Evolutionary conservation across 1,284 basidiomycete genomes (phyloP), one percentile per base, ranked within the genome.

Genomic region (Volvariella surrecta): DNA sequence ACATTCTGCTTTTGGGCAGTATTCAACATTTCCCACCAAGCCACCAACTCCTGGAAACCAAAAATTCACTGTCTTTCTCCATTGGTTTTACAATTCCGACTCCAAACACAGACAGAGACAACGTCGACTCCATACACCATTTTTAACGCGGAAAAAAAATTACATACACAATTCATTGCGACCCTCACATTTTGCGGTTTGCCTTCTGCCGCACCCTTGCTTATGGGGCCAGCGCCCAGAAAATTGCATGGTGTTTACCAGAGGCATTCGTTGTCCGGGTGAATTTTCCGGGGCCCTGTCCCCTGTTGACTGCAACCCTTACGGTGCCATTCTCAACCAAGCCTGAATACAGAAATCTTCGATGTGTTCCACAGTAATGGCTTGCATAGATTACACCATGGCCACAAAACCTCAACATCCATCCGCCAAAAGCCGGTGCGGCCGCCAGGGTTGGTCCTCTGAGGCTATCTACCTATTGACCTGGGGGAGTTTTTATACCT

Each of bases 361-460:
- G 34, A 19, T 19, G 18, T n/a, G n/a, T 35, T 35, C 34, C 34
- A 35, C 6, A n/a, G 34, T n/a, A 35, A 35, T 35, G 34, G 34
- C 13, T 6, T 7, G n/a, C 34, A 15, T 35, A n/a, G 34, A 19
- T 35, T 16, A 16, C n/a, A n/a, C n/a, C 34, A 35, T 35, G 34
- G n/a, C 34, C 34, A 19, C n/a, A 16, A 6, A 19, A 7, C 34
- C 13, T 19, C n/a, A 35, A 15, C n/a, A 8, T 16, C 13, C 34
- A 15, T 35, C n/a, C 34, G 34, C 8, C 34, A 35, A 19, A 35
- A 28, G 24, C 24, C 24, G 24, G 24, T 11, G 24, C 24, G 24
- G 24, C 24, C 24, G 24, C 24, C 24, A 28, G 24, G 24, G 24
- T 11, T 28, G 6, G 11, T 11, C 6, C 24, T 28, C 11, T 28